These are phyloP conservation scores for Xerocomellus intermedius DNA, from an alignment of 768 basidiomycete genomes.

Conservation along the genomic window DNA sequence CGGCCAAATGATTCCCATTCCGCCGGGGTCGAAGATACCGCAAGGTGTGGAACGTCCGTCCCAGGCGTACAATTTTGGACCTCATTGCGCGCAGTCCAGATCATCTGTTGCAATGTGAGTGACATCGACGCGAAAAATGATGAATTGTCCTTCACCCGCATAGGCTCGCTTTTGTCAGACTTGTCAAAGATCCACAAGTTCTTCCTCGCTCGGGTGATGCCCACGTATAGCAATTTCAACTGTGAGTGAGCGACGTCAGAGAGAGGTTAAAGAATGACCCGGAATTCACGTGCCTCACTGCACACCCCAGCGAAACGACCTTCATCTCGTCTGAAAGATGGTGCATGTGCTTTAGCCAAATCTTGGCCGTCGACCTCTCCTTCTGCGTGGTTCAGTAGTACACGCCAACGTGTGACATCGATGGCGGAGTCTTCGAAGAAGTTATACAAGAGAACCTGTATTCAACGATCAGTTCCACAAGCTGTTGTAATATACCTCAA, in stretches of 20 bases:
- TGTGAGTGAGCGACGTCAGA: slow-evolving; percentile 21
- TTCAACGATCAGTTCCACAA: background rate
- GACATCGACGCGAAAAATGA: background rate
- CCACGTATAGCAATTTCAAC: slow-evolving; percentile 71
- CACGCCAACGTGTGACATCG: slow-evolving; percentile 55
- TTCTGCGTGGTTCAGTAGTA: slow-evolving; percentile 46
- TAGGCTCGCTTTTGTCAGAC: slow-evolving; percentile 53
- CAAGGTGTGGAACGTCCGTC: slow-evolving; percentile 51
- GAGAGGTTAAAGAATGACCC: background rate
- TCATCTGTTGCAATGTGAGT: slow-evolving; percentile 34
- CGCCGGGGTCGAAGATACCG: slow-evolving; percentile 47
- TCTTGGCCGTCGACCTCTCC: slow-evolving; percentile 15
- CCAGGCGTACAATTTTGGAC: slow-evolving; percentile 50
- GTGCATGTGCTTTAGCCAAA: slow-evolving; percentile 30
- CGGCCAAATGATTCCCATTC: slow-evolving; percentile 46
- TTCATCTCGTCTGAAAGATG: slow-evolving; percentile 45
- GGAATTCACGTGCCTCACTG: slow-evolving; percentile 45
- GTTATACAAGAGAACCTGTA: slow-evolving; percentile 68
- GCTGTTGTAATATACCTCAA: background rate
- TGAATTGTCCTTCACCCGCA: slow-evolving; percentile 41
- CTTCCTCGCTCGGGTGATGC: slow-evolving; percentile 65
- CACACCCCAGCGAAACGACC: slow-evolving; percentile 54
- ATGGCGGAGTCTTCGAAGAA: slow-evolving; percentile 67
- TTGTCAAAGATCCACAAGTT: slow-evolving; percentile 70
- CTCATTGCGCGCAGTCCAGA: slow-evolving; percentile 48